A percentile compares a stretch with the other conserved stretches of the same genome.
These are phyloP conservation scores for Aplosporella prunicola DNA, from an alignment of 2,329 filamentous ascomycete species.

Conservation along the genomic window DNA sequence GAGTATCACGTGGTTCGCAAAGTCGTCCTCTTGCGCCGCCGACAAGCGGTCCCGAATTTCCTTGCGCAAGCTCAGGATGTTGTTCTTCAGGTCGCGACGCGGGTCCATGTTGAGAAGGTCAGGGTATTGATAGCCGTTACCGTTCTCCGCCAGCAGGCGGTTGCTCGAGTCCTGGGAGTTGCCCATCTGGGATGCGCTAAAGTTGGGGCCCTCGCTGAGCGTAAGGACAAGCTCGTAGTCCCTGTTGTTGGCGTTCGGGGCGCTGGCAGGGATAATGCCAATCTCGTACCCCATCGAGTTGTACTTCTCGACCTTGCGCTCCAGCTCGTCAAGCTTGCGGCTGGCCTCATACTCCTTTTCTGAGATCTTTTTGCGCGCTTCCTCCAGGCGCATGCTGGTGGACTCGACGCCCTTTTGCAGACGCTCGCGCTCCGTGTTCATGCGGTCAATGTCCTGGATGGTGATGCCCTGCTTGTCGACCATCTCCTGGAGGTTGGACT, in stretches of 20 bases:
- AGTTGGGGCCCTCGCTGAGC: constrained; percentile 70
- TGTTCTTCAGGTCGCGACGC: constrained; percentile 69
- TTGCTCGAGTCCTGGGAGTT: constrained; percentile 48
- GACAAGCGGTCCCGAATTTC: constrained; percentile 86
- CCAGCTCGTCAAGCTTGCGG: constrained; percentile 81
- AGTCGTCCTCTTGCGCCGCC: constrained; percentile 74
- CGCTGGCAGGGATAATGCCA: constrained; percentile 75
- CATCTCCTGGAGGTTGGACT: constrained; percentile 66
- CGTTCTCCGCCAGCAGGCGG: constrained; percentile 69
- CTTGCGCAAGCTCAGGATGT: constrained; percentile 69
- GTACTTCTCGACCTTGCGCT: constrained; percentile 79
- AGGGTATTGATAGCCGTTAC: constrained; percentile 79
- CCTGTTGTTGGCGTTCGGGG: constrained; percentile 72
- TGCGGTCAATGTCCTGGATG: constrained; percentile 97
- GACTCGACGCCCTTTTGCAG: constrained; percentile 82
- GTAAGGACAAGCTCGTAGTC: constrained; percentile 79
- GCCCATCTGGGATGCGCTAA: constrained; percentile 46
- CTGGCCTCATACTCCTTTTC: constrained; percentile 87
- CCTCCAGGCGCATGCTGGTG: constrained; percentile 66
- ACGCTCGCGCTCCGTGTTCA: constrained; percentile 90
- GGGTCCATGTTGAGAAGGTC: constrained; percentile 86
- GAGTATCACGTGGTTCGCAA: constrained; percentile 82
- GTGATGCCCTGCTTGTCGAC: constrained; percentile 92
- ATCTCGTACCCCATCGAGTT: constrained; percentile 93
- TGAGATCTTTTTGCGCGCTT: constrained; percentile 69